Conservation (phyloP, 1,139 yeast genomes). For the Pichia norvegensis region DNA sequence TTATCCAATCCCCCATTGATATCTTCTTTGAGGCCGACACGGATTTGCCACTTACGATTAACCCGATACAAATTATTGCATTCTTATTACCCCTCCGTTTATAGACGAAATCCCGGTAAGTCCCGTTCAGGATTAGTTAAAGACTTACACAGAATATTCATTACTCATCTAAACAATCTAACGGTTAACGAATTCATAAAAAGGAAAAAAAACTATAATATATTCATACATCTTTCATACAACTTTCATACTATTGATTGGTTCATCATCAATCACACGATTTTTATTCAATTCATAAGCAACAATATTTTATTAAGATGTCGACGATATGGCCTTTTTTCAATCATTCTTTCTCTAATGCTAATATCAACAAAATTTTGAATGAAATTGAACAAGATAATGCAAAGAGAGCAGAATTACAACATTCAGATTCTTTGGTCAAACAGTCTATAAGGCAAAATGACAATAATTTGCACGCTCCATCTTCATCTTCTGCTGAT, state of each 20-base stretch:
- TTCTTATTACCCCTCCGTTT: not conserved
- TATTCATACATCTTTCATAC: no score
- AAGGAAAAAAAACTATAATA: no score
- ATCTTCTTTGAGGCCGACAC: not conserved
- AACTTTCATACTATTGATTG: no score
- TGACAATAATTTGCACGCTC: not conserved
- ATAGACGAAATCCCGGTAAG: not conserved
- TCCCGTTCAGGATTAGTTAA: not conserved
- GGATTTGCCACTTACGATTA: not conserved
- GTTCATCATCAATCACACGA: no score
- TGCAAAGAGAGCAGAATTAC: conserved; percentile 4
- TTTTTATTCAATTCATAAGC: no score
- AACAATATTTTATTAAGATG: conserved; percentile 22
- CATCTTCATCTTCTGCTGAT: conserved; percentile 1
- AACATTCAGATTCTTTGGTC: not conserved
- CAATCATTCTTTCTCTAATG: conserved; percentile 29
- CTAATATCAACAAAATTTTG: conserved; percentile 28
- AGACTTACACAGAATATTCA: not conserved
- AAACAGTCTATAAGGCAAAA: not conserved
- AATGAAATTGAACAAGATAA: conserved; percentile 25
- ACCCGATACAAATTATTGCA: not conserved
- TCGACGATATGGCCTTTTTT: conserved; percentile 32
- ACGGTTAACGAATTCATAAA: no score
- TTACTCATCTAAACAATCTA: no score
- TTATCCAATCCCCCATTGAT: not conserved